Conservation (phyloP, 2,329 filamentous ascomycete species). For the Hypoxylon sp. region DNA sequence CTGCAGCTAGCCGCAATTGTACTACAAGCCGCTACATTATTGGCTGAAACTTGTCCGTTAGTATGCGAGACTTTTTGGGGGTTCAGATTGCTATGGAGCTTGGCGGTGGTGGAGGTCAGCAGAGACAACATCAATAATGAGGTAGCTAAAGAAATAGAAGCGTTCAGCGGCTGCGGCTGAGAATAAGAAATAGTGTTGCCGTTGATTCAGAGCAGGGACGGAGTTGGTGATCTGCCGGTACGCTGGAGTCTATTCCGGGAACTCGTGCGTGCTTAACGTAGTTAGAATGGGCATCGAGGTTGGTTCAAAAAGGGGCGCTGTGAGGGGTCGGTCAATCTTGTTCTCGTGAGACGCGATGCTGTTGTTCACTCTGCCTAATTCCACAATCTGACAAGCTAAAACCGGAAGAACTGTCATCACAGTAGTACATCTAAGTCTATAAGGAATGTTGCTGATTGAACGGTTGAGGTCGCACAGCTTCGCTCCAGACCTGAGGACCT, state of each 20-base stretch:
- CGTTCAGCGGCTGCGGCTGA: constrained; percentile 14
- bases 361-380: constrained; percentile 15
- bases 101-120: constrained; percentile 15
- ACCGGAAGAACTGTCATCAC: constrained; percentile 25
- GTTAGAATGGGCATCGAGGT: constrained; percentile 8
- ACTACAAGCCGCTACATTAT: constrained; percentile 45
- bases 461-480: constrained; percentile 22
- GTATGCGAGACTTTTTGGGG: constrained; percentile 43
- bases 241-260: neutral
- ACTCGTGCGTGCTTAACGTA: neutral
- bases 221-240: constrained; percentile 4
- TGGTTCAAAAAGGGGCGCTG: constrained; percentile 12
- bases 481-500: constrained; percentile 20
- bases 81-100: constrained; percentile 37
- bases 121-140: constrained; percentile 1
- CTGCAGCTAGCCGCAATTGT: constrained; percentile 48
- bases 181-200: constrained; percentile 5
- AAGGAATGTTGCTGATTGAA: constrained; percentile 18
- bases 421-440: constrained; percentile 23
- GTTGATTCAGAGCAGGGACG: constrained; percentile 8
- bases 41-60: constrained; percentile 43
- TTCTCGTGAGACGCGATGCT: constrained; percentile 26
- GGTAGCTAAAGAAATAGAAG: constrained; percentile 9
- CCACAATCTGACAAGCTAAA: constrained; percentile 20
- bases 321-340: constrained; percentile 19